Conservation (phyloP, 768 basidiomycete species). For the Podaxis rugospora region DNA sequence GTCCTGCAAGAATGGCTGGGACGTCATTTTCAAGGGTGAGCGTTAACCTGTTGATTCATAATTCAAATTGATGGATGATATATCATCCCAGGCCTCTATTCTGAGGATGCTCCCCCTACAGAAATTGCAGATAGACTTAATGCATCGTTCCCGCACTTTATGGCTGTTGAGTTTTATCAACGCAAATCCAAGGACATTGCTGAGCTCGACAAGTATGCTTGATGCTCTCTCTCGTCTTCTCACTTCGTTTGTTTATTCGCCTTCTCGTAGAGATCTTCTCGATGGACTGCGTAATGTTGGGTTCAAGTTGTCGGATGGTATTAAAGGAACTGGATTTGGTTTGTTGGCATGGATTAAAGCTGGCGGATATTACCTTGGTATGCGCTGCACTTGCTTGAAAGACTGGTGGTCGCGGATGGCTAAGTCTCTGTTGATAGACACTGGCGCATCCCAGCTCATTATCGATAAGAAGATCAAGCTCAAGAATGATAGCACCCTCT, state of each 20-base stretch:
- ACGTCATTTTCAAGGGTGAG: constrained; percentile 22
- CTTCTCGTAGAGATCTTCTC: constrained; percentile 24
- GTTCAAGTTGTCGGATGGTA: constrained; percentile 39
- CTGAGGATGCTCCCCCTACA: constrained; percentile 42
- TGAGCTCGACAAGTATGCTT: constrained; percentile 31
- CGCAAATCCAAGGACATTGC: constrained; percentile 20
- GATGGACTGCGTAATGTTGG: constrained; percentile 38
- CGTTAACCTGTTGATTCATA: too few species aligned
- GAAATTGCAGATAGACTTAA: constrained; percentile 48
- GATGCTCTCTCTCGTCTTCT: not conserved
- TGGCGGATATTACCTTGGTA: constrained; percentile 37
- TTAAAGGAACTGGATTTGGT: constrained; percentile 32
- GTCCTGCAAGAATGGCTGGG: constrained; percentile 35
- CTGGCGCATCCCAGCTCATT: constrained; percentile 56
- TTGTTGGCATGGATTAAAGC: constrained; percentile 26
- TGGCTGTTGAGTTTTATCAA: constrained; percentile 18
- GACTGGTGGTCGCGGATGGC: too few species aligned
- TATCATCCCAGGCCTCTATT: constrained; percentile 28
- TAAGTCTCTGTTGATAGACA: constrained; percentile 29
- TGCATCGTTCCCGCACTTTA: constrained; percentile 40
- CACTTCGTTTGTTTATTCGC: not conserved
- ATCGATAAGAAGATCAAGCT: constrained; percentile 69
- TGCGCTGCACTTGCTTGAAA: not conserved
- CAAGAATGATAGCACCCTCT: constrained; percentile 53
- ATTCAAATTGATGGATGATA: not conserved